Percentiles rank a stretch among this genome's conserved stretches.
phyloP scores from a whole-genome alignment of 148 eudicot species.

The Camellia sinensis region DNA sequence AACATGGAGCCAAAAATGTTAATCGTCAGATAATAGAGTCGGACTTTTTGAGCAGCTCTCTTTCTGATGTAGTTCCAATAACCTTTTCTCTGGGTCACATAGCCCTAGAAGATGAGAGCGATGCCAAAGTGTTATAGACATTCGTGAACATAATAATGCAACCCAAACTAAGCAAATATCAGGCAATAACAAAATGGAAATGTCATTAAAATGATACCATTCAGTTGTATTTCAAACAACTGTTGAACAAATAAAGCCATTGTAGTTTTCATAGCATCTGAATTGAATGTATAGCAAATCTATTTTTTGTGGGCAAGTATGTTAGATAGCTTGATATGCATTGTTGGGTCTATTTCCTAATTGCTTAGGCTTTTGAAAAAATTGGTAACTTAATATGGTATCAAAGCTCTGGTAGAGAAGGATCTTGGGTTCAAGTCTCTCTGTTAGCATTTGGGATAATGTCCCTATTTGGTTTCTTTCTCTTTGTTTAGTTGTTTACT shows the following conservation, averaged over 20 bases:
- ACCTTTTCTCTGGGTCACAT: slow-evolving; percentile 74
- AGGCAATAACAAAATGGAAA: not conserved
- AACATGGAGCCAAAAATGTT: not conserved
- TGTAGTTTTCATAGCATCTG: not conserved
- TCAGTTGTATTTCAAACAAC: not conserved
- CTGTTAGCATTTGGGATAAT: too few relatives aligned
- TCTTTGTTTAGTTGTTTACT: too few relatives aligned
- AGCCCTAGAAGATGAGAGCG: slow-evolving; percentile 48
- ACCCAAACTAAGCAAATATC: not conserved
- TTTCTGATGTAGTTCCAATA: slow-evolving; percentile 75
- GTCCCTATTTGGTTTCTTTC: too few relatives aligned
- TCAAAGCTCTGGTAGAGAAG: too few relatives aligned
- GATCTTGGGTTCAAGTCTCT: too few relatives aligned
- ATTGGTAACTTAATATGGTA: too few relatives aligned
- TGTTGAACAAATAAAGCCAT: not conserved
- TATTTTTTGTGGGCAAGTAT: not conserved
- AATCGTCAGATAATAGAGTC: slow-evolving; percentile 43
- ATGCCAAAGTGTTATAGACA: not conserved
- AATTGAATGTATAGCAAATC: not conserved
- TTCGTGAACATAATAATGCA: not conserved
- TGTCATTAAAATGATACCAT: not conserved
- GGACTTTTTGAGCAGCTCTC: slow-evolving; percentile 70
- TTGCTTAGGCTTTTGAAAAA: too few relatives aligned
- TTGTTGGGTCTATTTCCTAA: too few relatives aligned
- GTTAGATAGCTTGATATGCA: too few relatives aligned